Percentiles rank a stretch among this genome's conserved stretches.
Evolutionary conservation across 768 basidiomycete genomes (phyloP).

Genomic region (Macrolepiota dolichaula): DNA sequence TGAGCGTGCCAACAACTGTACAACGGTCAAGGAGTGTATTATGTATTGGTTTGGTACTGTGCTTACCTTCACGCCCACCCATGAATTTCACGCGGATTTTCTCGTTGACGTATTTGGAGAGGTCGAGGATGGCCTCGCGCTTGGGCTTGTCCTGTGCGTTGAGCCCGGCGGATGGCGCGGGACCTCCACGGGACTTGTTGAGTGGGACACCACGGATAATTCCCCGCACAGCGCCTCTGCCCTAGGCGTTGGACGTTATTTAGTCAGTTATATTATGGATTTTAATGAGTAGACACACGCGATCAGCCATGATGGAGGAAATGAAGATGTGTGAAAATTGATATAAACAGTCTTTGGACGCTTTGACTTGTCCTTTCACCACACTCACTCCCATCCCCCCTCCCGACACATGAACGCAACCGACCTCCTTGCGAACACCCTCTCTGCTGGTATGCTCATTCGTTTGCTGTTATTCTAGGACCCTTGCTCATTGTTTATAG

Average conservation of each 20-base stretch:
- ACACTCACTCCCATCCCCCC: conserved; percentile 16
- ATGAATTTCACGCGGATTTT: conserved; percentile 95
- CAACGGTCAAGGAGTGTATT: conserved; percentile 8
- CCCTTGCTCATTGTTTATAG: conserved; percentile 41
- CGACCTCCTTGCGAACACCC: conserved; percentile 87
- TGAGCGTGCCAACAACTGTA: conserved; percentile 85
- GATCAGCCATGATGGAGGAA: conserved; percentile 45
- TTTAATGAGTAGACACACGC: conserved; percentile 44
- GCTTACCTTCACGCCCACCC: conserved; percentile 89
- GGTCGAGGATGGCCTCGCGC: conserved; percentile 92
- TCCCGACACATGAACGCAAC: conserved; percentile 72
- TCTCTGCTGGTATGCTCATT: conserved; percentile 73
- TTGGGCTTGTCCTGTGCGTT: conserved; percentile 72
- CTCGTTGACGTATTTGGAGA: conserved; percentile 91
- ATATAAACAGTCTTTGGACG: conserved; percentile 13
- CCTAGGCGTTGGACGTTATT: conserved; percentile 33
- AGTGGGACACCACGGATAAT: conserved; percentile 35
- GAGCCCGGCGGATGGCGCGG: conserved; percentile 29
- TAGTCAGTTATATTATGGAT: conserved; percentile 23
- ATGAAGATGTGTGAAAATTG: conserved; percentile 15
- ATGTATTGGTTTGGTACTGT: not conserved
- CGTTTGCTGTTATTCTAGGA: conserved; percentile 18
- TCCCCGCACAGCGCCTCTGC: conserved; percentile 50
- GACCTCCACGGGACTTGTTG: not conserved
- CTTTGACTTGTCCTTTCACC: conserved; percentile 10